phyloP scores from a whole-genome alignment of 306 rosid species.

The Senna tora region DNA sequence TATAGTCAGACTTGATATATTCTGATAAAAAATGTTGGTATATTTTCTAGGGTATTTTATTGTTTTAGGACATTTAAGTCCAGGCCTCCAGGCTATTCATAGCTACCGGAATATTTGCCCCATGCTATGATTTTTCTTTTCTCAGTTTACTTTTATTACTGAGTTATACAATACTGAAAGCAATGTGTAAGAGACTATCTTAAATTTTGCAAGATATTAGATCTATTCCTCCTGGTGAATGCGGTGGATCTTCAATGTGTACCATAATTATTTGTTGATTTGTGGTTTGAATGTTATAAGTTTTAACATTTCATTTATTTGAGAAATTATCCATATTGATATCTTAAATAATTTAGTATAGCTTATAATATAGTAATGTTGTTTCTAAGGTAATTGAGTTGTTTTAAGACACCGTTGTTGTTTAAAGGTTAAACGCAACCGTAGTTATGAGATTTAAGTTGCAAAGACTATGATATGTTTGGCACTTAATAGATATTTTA shows the following conservation, averaged over 20 bases:
- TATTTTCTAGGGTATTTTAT: constrained; percentile 6
- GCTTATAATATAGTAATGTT: constrained; percentile 16
- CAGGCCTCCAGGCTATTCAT: constrained; percentile 29
- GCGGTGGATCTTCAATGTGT: constrained; percentile 20
- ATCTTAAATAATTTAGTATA: constrained; percentile 21
- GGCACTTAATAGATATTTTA: constrained; percentile 23
- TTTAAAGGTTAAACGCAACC: constrained; percentile 19
- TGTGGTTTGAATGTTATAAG: constrained; percentile 1
- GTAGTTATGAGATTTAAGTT: constrained; percentile 20
- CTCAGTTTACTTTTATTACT: background rate
- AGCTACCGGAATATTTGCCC: constrained; percentile 2
- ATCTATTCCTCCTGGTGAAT: too few relatives aligned
- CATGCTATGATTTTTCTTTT: constrained; percentile 16
- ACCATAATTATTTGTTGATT: constrained; percentile 15
- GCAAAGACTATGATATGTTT: constrained; percentile 17
- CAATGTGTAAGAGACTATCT: background rate
- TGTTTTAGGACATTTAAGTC: constrained; percentile 11
- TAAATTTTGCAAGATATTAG: background rate
- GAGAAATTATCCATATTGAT: constrained; percentile 11
- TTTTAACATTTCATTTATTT: background rate
- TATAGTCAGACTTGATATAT: constrained; percentile 43
- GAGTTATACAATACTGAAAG: background rate
- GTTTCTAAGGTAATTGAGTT: constrained; percentile 19
- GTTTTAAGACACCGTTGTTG: constrained; percentile 4
- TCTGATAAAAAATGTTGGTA: constrained; percentile 40